phyloP scores from a whole-genome alignment of 169 alveolate species.

The Eimeria acervulina region DNA sequence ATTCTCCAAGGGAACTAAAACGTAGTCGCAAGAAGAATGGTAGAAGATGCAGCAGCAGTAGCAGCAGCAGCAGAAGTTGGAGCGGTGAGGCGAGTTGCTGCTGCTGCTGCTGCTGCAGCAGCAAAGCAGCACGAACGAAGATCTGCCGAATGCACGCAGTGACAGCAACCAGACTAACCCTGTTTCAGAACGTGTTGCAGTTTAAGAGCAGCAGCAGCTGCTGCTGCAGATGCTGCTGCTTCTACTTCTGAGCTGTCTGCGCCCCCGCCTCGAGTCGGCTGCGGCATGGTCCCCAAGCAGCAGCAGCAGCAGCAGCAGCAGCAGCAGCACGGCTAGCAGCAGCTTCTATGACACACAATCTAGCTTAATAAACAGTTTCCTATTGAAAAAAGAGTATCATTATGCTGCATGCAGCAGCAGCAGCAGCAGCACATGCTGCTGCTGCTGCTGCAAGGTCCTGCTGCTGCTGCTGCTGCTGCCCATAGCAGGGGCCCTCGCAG shows the following conservation, averaged over 20 bases:
- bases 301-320: no score
- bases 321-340: not conserved
- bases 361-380: not conserved
- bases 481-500: no score
- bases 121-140: not conserved
- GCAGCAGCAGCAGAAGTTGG: slow-evolving; percentile 13
- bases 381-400: not conserved
- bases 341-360: not conserved
- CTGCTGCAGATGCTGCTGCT: no score
- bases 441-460: no score
- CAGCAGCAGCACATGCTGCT: no score
- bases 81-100: not conserved
- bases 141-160: not conserved
- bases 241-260: no score
- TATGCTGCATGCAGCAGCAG: no score
- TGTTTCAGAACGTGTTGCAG: not conserved
- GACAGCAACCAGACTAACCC: not conserved
- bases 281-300: no score
- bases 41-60: not conserved
- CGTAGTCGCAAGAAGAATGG: not conserved
- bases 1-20: not conserved
- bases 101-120: not conserved
- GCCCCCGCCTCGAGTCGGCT: no score
- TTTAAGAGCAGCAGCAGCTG: not conserved
- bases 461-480: no score